These are phyloP conservation scores for Orobanche coerulescens DNA, from an alignment of 257 asterid species.

Conservation along the genomic window DNA sequence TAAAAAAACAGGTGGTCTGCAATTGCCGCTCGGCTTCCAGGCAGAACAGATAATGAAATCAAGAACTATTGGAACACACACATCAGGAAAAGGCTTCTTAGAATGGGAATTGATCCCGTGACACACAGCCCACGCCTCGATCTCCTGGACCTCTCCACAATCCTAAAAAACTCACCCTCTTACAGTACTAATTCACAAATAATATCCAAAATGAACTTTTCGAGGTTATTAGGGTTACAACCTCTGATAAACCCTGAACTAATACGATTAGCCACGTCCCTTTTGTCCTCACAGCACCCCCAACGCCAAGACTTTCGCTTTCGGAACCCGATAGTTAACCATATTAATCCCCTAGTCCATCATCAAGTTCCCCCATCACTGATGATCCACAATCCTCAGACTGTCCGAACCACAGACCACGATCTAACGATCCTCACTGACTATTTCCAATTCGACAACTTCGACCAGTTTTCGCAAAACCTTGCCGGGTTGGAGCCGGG, in stretches of 20 bases:
- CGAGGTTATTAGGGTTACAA: conserved; percentile 47
- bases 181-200: conserved; percentile 20
- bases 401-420: conserved; percentile 31
- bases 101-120: conserved; percentile 84
- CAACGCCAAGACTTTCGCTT: conserved; percentile 22
- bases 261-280: conserved; percentile 42
- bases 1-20: conserved; percentile 59
- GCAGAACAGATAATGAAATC: conserved; percentile 79
- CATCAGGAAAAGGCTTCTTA: conserved; percentile 60
- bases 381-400: conserved; percentile 24
- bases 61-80: conserved; percentile 85
- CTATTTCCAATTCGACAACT: neutral
- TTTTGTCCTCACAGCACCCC: conserved; percentile 34
- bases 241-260: conserved; percentile 50
- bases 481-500: conserved; percentile 25
- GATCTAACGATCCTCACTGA: conserved; percentile 18
- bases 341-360: conserved; percentile 17
- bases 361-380: conserved; percentile 22
- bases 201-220: conserved; percentile 38
- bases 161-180: conserved; percentile 32
- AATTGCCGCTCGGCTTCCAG: conserved; percentile 73
- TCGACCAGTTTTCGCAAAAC: conserved; percentile 3
- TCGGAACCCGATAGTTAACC: conserved; percentile 21
- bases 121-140: conserved; percentile 76
- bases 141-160: conserved; percentile 62